phyloP scores from a whole-genome alignment of 495 filamentous ascomycete genomes.

The Lophiostoma macrostomum region DNA sequence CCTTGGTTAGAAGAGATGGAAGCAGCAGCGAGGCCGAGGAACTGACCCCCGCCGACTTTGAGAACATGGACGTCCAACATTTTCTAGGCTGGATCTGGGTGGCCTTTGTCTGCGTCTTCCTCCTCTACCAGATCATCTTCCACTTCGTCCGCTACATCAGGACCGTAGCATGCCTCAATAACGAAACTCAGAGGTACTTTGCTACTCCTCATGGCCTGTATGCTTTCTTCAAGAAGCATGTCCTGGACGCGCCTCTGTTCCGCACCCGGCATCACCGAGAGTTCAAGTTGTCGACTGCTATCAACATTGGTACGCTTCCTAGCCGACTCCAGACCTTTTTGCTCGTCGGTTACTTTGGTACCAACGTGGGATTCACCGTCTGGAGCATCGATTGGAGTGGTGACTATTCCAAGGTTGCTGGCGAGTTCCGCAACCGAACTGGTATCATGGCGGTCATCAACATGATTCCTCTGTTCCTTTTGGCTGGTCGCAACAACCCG shows the following conservation, averaged over 20 bases:
- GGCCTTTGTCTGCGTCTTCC: conserved; percentile 23
- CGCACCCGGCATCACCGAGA: conserved; percentile 82
- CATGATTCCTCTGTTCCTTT: conserved; percentile 69
- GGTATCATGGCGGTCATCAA: conserved; percentile 75
- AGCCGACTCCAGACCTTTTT: conserved; percentile 77
- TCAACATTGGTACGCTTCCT: conserved; percentile 84
- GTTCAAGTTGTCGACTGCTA: conserved; percentile 68
- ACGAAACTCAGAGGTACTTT: conserved; percentile 43
- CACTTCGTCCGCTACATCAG: conserved; percentile 35
- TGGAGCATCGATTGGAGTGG: conserved; percentile 55
- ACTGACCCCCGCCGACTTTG: conserved; percentile 20
- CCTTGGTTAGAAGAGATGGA: not conserved
- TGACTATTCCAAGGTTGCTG: conserved; percentile 46
- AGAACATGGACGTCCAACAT: conserved; percentile 28
- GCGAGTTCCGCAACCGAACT: conserved; percentile 68
- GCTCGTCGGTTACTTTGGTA: conserved; percentile 59
- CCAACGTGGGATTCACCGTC: conserved; percentile 64
- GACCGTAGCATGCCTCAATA: conserved; percentile 37
- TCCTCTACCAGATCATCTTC: conserved; percentile 33
- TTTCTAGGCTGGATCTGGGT: conserved; percentile 34
- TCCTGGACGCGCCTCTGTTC: conserved; percentile 82
- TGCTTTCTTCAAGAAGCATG: conserved; percentile 63
- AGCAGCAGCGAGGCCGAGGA: conserved; percentile 9
- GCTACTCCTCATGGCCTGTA: conserved; percentile 42
- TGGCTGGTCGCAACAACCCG: conserved; percentile 69